Base-by-base conservation (phyloP, 2,329 filamentous ascomycete species). In the Akanthomyces muscarius region DNA sequence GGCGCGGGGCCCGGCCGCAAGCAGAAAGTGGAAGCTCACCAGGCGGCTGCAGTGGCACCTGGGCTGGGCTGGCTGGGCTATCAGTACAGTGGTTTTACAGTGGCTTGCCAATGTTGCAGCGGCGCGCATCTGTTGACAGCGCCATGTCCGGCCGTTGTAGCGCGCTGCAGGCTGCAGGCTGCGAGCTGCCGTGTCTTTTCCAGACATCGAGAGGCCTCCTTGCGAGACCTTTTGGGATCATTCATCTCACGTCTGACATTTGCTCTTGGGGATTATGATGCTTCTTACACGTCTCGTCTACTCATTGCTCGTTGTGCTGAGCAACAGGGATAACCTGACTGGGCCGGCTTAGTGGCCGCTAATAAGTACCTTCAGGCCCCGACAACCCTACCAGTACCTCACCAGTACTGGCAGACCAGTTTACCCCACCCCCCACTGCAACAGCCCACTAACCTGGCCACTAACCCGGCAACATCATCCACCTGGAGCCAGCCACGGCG, bases 291-390 rank as follows among this genome's bases (percentile, higher is more conserved):
- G 21, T 18, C 16, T 58, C 42, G 18, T 57, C n/a, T 16, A n/a
- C 18, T 33, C 25, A 21, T 48, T 18, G 8, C 36, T 21, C 38
- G 33, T 36, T 36, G 33, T 36, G 45, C 56, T 60, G 56, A 60
- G 56, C 56, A 60, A 60, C n/a, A 42, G 45, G 8, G 21, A 50
- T 36, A 42, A 30, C 16, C 42, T 60, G 56, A 60, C 45, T 60
- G 56, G 56, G 56, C 28, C 13, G 44, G 45, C 55, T 48, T 44
- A 51, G 41, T 36, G 54, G 41, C 25, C 54, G 21, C 21, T 21
- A 21, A 21, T 21, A 21, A 21, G 21, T 45, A 4, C 4, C 13
- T 41, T 41, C 14, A 41, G 38, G n/a, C 44, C 44, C 44, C 44
- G 14, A 6, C 4, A 47, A 25, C 23, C 23, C 14, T 21, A 30